Evolutionary conservation across 768 basidiomycete genomes (phyloP), one percentile per base, ranked within the genome.

Genomic region (Hygrophorus russula): DNA sequence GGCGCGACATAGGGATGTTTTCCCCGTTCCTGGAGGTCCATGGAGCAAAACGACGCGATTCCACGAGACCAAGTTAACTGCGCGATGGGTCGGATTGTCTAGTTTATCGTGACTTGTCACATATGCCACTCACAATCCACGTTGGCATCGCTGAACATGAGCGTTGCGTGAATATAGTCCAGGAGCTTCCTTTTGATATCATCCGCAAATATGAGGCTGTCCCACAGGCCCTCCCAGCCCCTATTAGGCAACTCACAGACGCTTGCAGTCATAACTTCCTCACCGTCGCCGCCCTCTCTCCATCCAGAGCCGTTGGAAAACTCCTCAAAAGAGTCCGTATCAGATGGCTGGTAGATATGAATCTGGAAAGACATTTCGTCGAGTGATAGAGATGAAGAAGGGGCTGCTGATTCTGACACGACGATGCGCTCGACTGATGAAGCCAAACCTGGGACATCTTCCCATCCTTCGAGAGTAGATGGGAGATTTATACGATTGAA

Each of bases 11-110:
- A 99, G 68, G 1, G 88, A 91, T 0, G 96, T 98, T 65, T 99
- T 98, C 10, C 96, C 94, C 1, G 96, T 97, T 0, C 96, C 96
- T 1, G 96, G 96, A 17, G 96, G 96, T 0, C 96, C 96, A 57
- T 98, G 93, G 11, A 99, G 68, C 6, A 99, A 66, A 1, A 97
- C 86, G 11, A 99, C 82, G 2, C 94, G 79, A 56, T 97, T 98
- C 92, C 93, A 97, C 0, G 89, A 82, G 9, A 98, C 79, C 30
- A 98, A 70, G 55, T 98, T 94, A 61, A 79, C 86, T 88, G 46
- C 2, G 39, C n/a, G 24, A 44, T n/a, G n/a, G 27, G 29, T 41
- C 42, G 14, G 38, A 32, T 37, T 31, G 45, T 46, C 36, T 41
- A 19, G 10, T 1, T 20, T 28, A 27, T n/a, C 24, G 46, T 47